Conservation (phyloP, 768 basidiomycete genomes). For the Calocybe gangraenosa region DNA sequence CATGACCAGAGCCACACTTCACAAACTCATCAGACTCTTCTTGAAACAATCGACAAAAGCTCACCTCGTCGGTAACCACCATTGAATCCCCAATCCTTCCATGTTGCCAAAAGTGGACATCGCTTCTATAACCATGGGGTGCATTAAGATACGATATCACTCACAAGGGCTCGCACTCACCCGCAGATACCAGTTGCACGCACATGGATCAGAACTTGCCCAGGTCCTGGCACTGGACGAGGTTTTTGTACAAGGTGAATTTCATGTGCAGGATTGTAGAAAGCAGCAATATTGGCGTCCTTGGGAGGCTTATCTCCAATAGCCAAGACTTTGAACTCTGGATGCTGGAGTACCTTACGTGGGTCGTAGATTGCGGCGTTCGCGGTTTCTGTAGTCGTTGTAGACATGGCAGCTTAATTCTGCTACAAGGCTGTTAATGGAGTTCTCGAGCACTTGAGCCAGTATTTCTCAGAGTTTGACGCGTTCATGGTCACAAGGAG, state of each 20-base stretch:
- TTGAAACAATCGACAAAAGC: slow-evolving; percentile 2
- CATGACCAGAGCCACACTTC: slow-evolving; percentile 69
- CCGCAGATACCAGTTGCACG: slow-evolving; percentile 70
- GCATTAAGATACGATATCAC: too few species aligned
- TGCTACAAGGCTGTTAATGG: neutral
- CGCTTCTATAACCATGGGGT: slow-evolving; percentile 42
- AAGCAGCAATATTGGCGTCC: slow-evolving; percentile 54
- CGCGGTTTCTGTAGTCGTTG: slow-evolving; percentile 23
- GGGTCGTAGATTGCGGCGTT: slow-evolving; percentile 51
- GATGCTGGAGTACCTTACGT: slow-evolving; percentile 50
- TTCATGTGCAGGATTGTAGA: slow-evolving; percentile 60
- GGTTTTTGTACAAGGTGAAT: slow-evolving; percentile 69
- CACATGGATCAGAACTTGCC: slow-evolving; percentile 63
- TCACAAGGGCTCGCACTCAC: slow-evolving; percentile 27
- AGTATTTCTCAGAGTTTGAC: slow-evolving; percentile 1
- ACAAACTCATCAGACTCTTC: neutral
- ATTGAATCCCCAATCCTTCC: slow-evolving; percentile 66
- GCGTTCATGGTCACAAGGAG: slow-evolving; percentile 1
- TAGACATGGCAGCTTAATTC: slow-evolving; percentile 18
- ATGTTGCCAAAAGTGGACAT: slow-evolving; percentile 73
- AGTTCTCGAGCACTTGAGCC: neutral
- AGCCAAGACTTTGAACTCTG: slow-evolving; percentile 49
- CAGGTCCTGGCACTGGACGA: slow-evolving; percentile 53
- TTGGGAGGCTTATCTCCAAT: slow-evolving; percentile 45
- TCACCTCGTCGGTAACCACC: slow-evolving; percentile 64